Conservation (phyloP, 2,329 filamentous ascomycete species). For the Aspergillus clavatus region DNA sequence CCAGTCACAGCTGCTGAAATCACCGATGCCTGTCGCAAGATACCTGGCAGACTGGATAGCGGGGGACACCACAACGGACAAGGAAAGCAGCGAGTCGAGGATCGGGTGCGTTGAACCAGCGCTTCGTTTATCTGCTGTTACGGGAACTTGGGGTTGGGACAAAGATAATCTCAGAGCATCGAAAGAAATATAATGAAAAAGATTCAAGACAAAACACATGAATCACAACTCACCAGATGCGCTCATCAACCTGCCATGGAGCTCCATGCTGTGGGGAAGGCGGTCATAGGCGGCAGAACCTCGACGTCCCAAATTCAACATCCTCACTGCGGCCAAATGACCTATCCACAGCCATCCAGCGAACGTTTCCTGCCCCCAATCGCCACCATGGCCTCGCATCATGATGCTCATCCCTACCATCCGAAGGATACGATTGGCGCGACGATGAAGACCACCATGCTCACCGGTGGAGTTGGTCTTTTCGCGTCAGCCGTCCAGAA, state of each 20-base stretch:
- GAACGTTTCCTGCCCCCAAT: slow-evolving; percentile 15
- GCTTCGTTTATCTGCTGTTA: too few species aligned
- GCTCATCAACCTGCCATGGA: slow-evolving; percentile 7
- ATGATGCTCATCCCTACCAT: slow-evolving; percentile 55
- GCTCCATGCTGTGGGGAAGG: slow-evolving; percentile 18
- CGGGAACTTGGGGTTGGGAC: too few species aligned
- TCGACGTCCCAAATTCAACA: slow-evolving; percentile 24
- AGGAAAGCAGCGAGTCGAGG: slow-evolving; percentile 20
- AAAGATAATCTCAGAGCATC: too few species aligned
- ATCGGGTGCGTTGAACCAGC: slow-evolving; percentile 5
- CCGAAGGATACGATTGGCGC: slow-evolving; percentile 69
- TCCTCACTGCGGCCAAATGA: slow-evolving; percentile 16
- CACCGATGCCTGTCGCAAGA: too few species aligned
- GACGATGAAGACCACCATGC: slow-evolving; percentile 58
- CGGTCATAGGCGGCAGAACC: slow-evolving; percentile 26
- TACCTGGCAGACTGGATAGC: slow-evolving; percentile 18
- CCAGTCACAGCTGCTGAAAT: too few species aligned
- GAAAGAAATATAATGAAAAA: too few species aligned
- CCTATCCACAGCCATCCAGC: slow-evolving; percentile 24
- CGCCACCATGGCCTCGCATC: slow-evolving; percentile 46
- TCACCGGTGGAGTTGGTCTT: slow-evolving; percentile 64
- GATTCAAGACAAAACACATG: background rate
- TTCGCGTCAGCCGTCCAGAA: slow-evolving; percentile 78
- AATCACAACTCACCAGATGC: slow-evolving; percentile 4
- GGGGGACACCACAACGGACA: slow-evolving; percentile 26